These are phyloP conservation scores for Saccharata proteae DNA, from an alignment of 2,329 filamentous ascomycete species.

Conservation along the genomic window DNA sequence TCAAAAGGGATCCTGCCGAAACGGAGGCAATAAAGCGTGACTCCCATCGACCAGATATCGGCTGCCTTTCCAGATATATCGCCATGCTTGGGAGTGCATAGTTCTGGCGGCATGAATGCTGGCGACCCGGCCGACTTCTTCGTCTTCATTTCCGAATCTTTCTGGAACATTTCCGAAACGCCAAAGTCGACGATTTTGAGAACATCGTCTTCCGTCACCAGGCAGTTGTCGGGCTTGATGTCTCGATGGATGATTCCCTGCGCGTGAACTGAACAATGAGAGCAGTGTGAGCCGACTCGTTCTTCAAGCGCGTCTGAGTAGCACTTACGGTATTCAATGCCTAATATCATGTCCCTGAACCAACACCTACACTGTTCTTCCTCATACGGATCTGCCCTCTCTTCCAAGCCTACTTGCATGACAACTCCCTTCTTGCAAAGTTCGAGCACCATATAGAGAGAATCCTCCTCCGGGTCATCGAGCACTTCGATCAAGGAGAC, in stretches of 20 bases:
- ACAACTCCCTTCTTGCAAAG: slow-evolving; percentile 98
- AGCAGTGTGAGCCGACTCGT: slow-evolving; percentile 11
- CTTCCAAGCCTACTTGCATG: slow-evolving; percentile 88
- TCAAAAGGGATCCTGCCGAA: slow-evolving; percentile 87
- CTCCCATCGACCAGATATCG: slow-evolving; percentile 98
- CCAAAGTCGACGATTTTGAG: slow-evolving; percentile 97
- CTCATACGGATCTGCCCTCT: slow-evolving; percentile 68
- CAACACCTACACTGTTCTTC: slow-evolving; percentile 75
- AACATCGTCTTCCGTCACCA: slow-evolving; percentile 82
- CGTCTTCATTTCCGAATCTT: slow-evolving; percentile 74
- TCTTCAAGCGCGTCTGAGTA: neutral
- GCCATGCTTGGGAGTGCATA: slow-evolving; percentile 77
- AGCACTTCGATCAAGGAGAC: slow-evolving; percentile 87
- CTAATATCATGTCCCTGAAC: slow-evolving; percentile 90
- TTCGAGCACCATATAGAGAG: slow-evolving; percentile 95
- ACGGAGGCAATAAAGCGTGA: slow-evolving; percentile 82
- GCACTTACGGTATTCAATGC: slow-evolving; percentile 76
- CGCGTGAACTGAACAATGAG: slow-evolving; percentile 56
- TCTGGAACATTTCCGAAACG: slow-evolving; percentile 98
- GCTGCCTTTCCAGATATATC: slow-evolving; percentile 80
- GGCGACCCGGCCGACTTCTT: slow-evolving; percentile 90
- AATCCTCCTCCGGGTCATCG: slow-evolving; percentile 91
- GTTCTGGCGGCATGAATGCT: slow-evolving; percentile 84
- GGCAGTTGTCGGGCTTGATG: slow-evolving; percentile 94
- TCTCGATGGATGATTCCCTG: slow-evolving; percentile 93